A percentile compares a stretch with the other conserved stretches of the same genome.
Evolutionary conservation across 1,284 basidiomycete species (phyloP).

Genomic region (Pseudozyma pruni): DNA sequence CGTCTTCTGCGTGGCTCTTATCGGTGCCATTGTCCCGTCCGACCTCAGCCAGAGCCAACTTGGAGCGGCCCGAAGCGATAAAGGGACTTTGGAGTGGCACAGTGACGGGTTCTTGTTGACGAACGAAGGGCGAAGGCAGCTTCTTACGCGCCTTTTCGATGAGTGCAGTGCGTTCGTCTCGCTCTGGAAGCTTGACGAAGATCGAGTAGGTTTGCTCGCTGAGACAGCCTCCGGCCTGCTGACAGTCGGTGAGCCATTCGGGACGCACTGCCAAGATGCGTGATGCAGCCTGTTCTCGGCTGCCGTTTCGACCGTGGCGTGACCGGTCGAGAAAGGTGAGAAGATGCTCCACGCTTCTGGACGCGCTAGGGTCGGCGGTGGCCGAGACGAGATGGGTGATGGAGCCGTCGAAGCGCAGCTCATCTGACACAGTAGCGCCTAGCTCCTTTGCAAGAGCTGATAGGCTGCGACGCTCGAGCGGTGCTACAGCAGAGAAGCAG

Average conservation of each 20-base stretch:
- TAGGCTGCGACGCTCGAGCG: slow-evolving; percentile 26
- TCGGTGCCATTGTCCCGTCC: background rate
- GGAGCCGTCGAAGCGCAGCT: slow-evolving; percentile 66
- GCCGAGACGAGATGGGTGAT: slow-evolving; percentile 68
- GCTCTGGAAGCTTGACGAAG: slow-evolving; percentile 25
- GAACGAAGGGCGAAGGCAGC: slow-evolving; percentile 40
- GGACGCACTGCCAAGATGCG: slow-evolving; percentile 81
- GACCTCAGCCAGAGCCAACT: slow-evolving; percentile 6
- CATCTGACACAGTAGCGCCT: slow-evolving; percentile 39
- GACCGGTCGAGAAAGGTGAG: slow-evolving; percentile 43
- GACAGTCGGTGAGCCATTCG: slow-evolving; percentile 85
- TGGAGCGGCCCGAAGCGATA: slow-evolving; percentile 20
- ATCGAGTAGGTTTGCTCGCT: slow-evolving; percentile 55
- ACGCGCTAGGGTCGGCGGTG: slow-evolving; percentile 73
- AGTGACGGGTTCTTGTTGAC: slow-evolving; percentile 10
- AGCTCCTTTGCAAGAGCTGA: slow-evolving; percentile 34
- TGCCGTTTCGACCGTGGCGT: slow-evolving; percentile 75
- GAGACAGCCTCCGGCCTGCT: slow-evolving; percentile 74
- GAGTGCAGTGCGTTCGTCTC: slow-evolving; percentile 14
- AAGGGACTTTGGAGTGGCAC: slow-evolving; percentile 31
- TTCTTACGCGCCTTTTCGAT: slow-evolving; percentile 28
- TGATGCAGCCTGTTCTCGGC: slow-evolving; percentile 73
- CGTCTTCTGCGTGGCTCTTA: slow-evolving; percentile 1
- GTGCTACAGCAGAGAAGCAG: slow-evolving; percentile 71
- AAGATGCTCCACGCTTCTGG: slow-evolving; percentile 67